Conservation (phyloP, 805 yeast genomes). For the Teunomyces atbi region DNA sequence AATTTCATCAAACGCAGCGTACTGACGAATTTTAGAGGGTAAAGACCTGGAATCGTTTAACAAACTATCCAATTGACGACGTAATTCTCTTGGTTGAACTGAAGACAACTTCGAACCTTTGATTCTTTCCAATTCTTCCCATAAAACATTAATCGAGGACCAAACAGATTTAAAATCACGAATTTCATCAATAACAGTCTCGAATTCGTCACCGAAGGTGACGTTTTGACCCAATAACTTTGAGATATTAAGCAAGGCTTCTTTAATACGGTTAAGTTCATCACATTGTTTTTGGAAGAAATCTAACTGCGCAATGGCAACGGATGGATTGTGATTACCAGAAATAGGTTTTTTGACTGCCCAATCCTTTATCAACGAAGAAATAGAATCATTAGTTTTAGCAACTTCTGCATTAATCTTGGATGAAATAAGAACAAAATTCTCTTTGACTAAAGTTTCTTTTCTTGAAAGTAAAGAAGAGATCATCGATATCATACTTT, state of each 20-base stretch:
- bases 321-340: constrained; percentile 37
- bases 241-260: constrained; percentile 24
- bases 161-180: constrained; percentile 60
- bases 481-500: constrained; percentile 45
- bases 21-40: constrained; percentile 61
- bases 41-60: constrained; percentile 45
- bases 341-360: constrained; percentile 44
- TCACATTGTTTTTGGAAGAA: constrained; percentile 19
- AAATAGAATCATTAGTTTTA: constrained; percentile 31
- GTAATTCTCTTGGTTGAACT: constrained; percentile 43
- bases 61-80: constrained; percentile 51
- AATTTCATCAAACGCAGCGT: constrained; percentile 65
- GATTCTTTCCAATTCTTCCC: constrained; percentile 45
- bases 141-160: constrained; percentile 54
- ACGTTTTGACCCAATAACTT: constrained; percentile 32
- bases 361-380: constrained; percentile 47
- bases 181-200: constrained; percentile 46
- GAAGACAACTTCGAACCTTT: constrained; percentile 48
- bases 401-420: constrained; percentile 41
- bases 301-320: constrained; percentile 42
- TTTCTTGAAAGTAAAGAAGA: constrained; percentile 36
- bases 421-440: constrained; percentile 41
- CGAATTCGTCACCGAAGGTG: constrained; percentile 23
- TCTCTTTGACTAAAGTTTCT: constrained; percentile 36
- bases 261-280: constrained; percentile 5